Evolutionary conservation across 148 eudicot species (phyloP).

Genomic region (Vaccinium corymbosum): DNA sequence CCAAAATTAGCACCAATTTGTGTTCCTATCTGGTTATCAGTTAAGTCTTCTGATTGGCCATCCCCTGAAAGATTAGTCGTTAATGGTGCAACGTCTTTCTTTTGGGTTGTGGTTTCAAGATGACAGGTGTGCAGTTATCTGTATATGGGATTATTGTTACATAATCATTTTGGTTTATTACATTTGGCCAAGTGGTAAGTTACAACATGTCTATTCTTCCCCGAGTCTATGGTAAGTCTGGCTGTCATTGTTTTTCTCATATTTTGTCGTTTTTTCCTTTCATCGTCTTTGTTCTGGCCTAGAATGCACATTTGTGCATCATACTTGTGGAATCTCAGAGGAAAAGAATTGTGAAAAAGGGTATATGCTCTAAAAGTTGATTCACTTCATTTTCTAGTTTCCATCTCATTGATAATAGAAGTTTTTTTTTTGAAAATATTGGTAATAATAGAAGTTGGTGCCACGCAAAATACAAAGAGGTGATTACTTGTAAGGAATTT

Average conservation of each 20-base stretch:
- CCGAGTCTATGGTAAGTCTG: not conserved
- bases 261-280: not conserved
- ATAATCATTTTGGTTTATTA: not conserved
- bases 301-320: not conserved
- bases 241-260: not conserved
- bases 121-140: not conserved
- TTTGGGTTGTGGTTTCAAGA: not conserved
- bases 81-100: not conserved
- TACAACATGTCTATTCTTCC: not conserved
- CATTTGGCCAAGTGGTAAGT: not conserved
- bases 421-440: not conserved
- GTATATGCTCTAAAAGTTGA: conserved; percentile 1
- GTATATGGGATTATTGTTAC: not conserved
- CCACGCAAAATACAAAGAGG: not conserved
- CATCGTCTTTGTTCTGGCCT: not conserved
- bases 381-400: not conserved
- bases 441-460: not conserved
- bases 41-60: not conserved
- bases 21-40: not conserved
- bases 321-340: not conserved
- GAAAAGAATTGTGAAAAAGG: not conserved
- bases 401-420: not conserved
- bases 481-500: not conserved
- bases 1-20: not conserved
- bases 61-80: not conserved